phyloP scores from a whole-genome alignment of 164 flowering plant genomes.

The Hamamelis virginiana region DNA sequence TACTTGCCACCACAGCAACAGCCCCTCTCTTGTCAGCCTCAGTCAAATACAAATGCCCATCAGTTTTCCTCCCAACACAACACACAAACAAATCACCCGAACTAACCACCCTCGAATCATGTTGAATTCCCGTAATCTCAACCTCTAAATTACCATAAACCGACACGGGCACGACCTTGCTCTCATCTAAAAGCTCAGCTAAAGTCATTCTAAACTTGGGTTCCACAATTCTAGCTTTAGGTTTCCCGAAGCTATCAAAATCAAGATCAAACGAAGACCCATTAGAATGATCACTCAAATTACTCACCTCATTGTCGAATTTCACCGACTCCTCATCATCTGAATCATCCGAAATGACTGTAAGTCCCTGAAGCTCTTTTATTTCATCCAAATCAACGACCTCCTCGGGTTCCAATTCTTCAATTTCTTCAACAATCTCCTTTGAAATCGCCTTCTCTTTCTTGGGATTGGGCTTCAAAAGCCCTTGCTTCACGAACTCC shows the following conservation, averaged over 20 bases:
- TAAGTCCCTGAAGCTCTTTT: constrained; percentile 59
- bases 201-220: constrained; percentile 82
- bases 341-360: constrained; percentile 30
- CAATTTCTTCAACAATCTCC: constrained; percentile 30
- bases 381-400: constrained; percentile 86
- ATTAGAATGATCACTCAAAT: constrained; percentile 9
- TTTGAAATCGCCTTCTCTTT: constrained; percentile 20
- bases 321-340: constrained; percentile 27
- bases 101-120: constrained; percentile 80
- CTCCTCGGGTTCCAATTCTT: constrained; percentile 74
- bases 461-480: constrained; percentile 63
- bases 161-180: constrained; percentile 80
- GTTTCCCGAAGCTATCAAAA: constrained; percentile 59
- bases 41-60: constrained; percentile 76
- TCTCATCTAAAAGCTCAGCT: constrained; percentile 95
- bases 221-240: constrained; percentile 69
- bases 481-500: constrained; percentile 83
- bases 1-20: constrained; percentile 92
- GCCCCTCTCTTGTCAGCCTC: constrained; percentile 99
- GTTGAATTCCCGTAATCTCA: constrained; percentile 82
- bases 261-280: constrained; percentile 61
- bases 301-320: constrained; percentile 32
- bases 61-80: constrained; percentile 74
- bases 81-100: constrained; percentile 92
- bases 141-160: constrained; percentile 84